These are phyloP conservation scores for Isoetes engelmannii DNA, from an alignment of 83 land plant genomes.

Conservation along the genomic window DNA sequence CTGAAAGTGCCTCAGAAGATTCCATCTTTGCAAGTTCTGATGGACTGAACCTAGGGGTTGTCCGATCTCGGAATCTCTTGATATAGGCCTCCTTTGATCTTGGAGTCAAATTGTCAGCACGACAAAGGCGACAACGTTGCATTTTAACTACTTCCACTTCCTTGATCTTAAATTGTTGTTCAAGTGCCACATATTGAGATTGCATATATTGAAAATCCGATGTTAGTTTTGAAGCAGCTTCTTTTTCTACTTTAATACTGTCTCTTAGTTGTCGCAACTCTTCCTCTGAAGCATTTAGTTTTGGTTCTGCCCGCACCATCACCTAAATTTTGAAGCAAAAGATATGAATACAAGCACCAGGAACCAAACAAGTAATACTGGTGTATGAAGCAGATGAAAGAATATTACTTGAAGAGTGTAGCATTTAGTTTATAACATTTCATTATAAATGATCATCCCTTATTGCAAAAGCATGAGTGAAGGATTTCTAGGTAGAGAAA, in stretches of 20 bases:
- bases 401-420: no score
- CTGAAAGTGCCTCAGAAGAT: background rate
- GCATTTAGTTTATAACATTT: no score
- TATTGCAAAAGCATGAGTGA: no score
- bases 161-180: constrained; percentile 24
- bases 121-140: constrained; percentile 34
- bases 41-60: background rate
- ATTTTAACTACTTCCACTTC: constrained; percentile 21
- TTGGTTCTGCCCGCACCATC: constrained; percentile 30
- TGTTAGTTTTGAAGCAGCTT: background rate
- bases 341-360: no score
- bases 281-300: constrained; percentile 16
- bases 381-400: no score
- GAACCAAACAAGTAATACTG: no score
- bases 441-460: no score
- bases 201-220: constrained; percentile 12
- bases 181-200: constrained; percentile 2
- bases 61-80: background rate
- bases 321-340: background rate
- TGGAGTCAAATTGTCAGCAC: constrained; percentile 28
- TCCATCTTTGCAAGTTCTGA: background rate
- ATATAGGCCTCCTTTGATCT: constrained; percentile 22
- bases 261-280: constrained; percentile 12
- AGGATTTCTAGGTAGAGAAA: no score
- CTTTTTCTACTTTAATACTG: background rate